Conservation (phyloP, 2,329 filamentous ascomycete genomes). For the Drechslera avenae region DNA sequence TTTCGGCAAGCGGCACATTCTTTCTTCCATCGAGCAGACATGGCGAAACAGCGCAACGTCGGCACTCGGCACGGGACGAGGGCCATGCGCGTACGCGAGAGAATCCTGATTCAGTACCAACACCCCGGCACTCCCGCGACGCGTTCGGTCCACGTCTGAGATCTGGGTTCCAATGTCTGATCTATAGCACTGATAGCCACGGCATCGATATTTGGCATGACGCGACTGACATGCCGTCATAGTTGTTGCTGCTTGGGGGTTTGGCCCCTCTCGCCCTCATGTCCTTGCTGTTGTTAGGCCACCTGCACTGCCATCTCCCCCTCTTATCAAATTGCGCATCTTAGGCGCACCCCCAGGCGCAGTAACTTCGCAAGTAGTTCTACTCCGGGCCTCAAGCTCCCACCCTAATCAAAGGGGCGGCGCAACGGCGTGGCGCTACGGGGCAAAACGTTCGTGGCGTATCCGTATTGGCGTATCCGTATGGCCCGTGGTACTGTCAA, state of each 20-base stretch:
- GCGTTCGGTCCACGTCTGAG: constrained; percentile 7
- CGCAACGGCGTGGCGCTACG: not conserved
- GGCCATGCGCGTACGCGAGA: not conserved
- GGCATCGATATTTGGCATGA: not conserved
- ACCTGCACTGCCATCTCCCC: not conserved
- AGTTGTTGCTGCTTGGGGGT: too few relatives aligned
- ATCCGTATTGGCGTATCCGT: too few relatives aligned
- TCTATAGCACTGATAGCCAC: not conserved
- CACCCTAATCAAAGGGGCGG: constrained; percentile 3
- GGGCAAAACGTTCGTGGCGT: not conserved
- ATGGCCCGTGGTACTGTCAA: too few relatives aligned
- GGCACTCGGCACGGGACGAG: constrained; percentile 6
- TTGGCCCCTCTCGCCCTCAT: too few relatives aligned
- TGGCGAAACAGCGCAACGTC: constrained; percentile 1
- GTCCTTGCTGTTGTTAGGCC: constrained; percentile 3
- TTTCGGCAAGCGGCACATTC: too few relatives aligned
- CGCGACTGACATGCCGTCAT: constrained; percentile 1
- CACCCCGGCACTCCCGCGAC: not conserved
- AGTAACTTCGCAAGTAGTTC: constrained; percentile 2
- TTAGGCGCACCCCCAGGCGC: not conserved
- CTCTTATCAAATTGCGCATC: not conserved
- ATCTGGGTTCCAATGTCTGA: not conserved
- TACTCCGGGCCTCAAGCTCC: constrained; percentile 6
- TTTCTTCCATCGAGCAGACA: not conserved
- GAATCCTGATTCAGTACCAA: constrained; percentile 7